Percentiles rank a stretch among this genome's conserved stretches.
These are phyloP conservation scores for Tympanopsis confertula DNA, from an alignment of 2,329 filamentous ascomycete species.

Conservation along the genomic window DNA sequence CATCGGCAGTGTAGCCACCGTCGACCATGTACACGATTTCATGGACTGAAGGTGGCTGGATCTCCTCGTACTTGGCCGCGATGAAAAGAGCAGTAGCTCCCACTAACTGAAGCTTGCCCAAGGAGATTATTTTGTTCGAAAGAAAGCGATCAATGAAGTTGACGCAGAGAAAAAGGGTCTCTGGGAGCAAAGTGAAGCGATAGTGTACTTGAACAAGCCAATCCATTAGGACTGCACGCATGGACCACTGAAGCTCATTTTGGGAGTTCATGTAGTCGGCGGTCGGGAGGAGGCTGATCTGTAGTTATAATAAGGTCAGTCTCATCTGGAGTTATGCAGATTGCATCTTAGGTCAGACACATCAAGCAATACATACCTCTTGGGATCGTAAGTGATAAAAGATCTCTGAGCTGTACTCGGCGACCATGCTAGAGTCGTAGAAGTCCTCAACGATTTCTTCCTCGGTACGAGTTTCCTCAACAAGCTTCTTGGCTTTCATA, in stretches of 20 bases:
- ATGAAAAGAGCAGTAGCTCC: conserved; percentile 92
- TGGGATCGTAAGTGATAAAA: not conserved
- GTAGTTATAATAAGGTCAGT: conserved; percentile 4
- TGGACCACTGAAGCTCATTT: conserved; percentile 97
- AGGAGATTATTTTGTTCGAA: conserved; percentile 84
- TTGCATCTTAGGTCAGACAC: too few species aligned
- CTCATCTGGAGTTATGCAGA: not conserved
- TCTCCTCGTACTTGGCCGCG: conserved; percentile 96
- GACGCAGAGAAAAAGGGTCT: conserved; percentile 87
- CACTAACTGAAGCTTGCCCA: conserved; percentile 89
- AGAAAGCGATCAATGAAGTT: conserved; percentile 98
- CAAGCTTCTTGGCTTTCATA: not conserved
- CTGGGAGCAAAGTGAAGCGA: conserved; percentile 80
- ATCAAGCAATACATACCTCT: not conserved
- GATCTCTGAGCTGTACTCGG: not conserved
- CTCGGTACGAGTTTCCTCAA: not conserved
- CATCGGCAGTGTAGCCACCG: conserved; percentile 73
- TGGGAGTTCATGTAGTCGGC: conserved; percentile 94
- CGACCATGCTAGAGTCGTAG: not conserved
- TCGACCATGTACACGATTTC: conserved; percentile 99
- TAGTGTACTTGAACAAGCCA: conserved; percentile 95
- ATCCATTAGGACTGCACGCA: conserved; percentile 93
- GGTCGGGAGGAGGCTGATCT: conserved; percentile 75
- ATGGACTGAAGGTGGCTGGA: conserved; percentile 87
- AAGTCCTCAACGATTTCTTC: not conserved